Evolutionary conservation across 305 asterid species (phyloP), one percentile per base, ranked within the genome.

Genomic region (Solanum hybrid): DNA sequence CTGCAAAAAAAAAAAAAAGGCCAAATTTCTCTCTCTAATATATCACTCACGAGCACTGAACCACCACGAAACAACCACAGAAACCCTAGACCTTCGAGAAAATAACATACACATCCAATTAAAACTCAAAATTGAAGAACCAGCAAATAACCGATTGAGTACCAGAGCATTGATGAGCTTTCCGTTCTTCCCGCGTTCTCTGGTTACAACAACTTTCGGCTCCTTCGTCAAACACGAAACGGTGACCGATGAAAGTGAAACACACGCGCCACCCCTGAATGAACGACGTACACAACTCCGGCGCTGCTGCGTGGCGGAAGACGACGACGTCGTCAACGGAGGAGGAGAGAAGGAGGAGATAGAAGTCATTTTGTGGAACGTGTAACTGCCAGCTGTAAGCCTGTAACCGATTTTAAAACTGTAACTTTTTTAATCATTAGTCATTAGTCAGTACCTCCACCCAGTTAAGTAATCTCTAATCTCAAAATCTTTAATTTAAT

Each of bases 151-250:
- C 32, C 13, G 10, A 13, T 38, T 24, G 26, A 27, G 26, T 93
- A 96, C 98, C 96, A 96, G 92, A 89, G 96, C 94, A 87, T 88
- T 79, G 89, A 95, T 92, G 91, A 95, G 98, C 94, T 93, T 93
- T 76, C 88, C 89, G 90, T 96, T 95, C 90, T 96, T 96, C 90
- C 98, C 97, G 82, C 95, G 95, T 88, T 96, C 98, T 91, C 98
- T 92, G 60, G 98, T 96, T 64, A 95, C 98, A 73, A 95, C 98
- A 35, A 96, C 98, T 91, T 91, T 91, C 64, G 94, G 94, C 36
- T 72, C 90, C 80, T 87, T 56, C 60, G 81, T 56, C 60, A 78
- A 27, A 4, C 91, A 77, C 40, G 93, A 86, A 36, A 89, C 26
- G 38, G 56, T 78, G 29, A 91, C 78, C 89, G 91, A 81, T 32